phyloP scores from a whole-genome alignment of 2,329 filamentous ascomycete species.

The Fusarium sp. region DNA sequence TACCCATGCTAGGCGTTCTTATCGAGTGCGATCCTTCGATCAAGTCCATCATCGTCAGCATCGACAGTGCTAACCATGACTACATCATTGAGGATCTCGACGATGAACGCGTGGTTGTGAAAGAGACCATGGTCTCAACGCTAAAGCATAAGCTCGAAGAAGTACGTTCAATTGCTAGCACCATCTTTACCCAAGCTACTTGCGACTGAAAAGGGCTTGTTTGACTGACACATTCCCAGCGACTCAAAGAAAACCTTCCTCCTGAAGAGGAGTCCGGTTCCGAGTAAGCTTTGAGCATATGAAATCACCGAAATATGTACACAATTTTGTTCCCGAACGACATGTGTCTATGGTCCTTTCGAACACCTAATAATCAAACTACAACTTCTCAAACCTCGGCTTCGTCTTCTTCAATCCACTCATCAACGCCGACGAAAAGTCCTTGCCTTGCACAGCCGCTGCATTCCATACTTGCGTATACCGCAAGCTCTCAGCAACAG shows the following conservation, averaged over 20 bases:
- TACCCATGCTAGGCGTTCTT: slow-evolving; percentile 65
- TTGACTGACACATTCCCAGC: slow-evolving; percentile 44
- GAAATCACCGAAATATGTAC: not conserved
- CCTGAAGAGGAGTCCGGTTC: slow-evolving; percentile 62
- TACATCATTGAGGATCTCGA: slow-evolving; percentile 84
- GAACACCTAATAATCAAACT: slow-evolving; percentile 16
- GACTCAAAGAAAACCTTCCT: slow-evolving; percentile 61
- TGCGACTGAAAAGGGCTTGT: not conserved
- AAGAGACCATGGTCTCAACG: slow-evolving; percentile 73
- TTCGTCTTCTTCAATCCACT: slow-evolving; percentile 81
- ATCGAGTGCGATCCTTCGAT: slow-evolving; percentile 87
- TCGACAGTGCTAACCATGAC: slow-evolving; percentile 74
- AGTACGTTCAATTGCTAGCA: slow-evolving; percentile 53
- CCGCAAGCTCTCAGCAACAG: slow-evolving; percentile 77
- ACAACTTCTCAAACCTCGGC: slow-evolving; percentile 87
- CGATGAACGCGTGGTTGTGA: slow-evolving; percentile 77
- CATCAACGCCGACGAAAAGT: slow-evolving; percentile 77
- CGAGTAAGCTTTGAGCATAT: slow-evolving; percentile 44
- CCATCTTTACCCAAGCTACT: not conserved
- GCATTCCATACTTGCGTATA: slow-evolving; percentile 92
- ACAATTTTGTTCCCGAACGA: not conserved
- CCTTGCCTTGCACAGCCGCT: slow-evolving; percentile 80
- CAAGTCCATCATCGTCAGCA: slow-evolving; percentile 83
- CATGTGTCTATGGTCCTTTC: not conserved
- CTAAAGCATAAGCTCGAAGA: slow-evolving; percentile 75